A percentile compares a stretch with the other conserved stretches of the same genome.
Conservation (phyloP, 805 yeast genomes). For the Kluyveromyces starmeri region DNA sequence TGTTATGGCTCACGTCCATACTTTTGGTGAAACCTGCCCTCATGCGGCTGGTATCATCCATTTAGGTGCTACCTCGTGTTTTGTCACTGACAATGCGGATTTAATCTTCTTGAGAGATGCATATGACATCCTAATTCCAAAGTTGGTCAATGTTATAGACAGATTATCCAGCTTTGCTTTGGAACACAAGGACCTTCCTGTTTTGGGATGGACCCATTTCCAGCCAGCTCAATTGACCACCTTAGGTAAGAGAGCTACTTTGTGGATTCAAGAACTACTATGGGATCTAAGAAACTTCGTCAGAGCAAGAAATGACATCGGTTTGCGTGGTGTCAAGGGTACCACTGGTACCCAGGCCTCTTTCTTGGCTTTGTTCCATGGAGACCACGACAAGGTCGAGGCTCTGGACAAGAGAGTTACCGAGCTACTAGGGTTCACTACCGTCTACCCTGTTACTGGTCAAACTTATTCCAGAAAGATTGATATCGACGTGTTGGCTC, state of each 20-base stretch:
- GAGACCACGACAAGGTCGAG: slow-evolving; percentile 95
- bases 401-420: slow-evolving; percentile 85
- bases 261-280: slow-evolving; percentile 94
- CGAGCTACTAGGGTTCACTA: slow-evolving; percentile 86
- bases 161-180: slow-evolving; percentile 82
- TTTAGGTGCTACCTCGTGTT: slow-evolving; percentile 97
- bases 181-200: slow-evolving; percentile 90
- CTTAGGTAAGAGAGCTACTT: slow-evolving; percentile 94
- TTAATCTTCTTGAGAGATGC: slow-evolving; percentile 94
- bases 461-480: slow-evolving; percentile 99
- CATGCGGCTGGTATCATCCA: slow-evolving; percentile 97
- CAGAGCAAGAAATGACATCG: slow-evolving; percentile 94
- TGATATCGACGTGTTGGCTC: slow-evolving; percentile 88
- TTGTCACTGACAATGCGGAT: slow-evolving; percentile 96
- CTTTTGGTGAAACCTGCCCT: slow-evolving; percentile 86
- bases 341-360: slow-evolving; percentile 99
- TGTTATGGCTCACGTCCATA: slow-evolving; percentile 98
- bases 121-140: slow-evolving; percentile 85
- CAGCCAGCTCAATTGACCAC: slow-evolving; percentile 99
- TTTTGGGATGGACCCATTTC: slow-evolving; percentile 98
- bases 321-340: slow-evolving; percentile 97
- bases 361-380: slow-evolving; percentile 88
- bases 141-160: slow-evolving; percentile 91
- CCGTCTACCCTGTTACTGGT: slow-evolving; percentile 95
- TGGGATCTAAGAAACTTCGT: slow-evolving; percentile 96